Evolutionary conservation across 176 grass and related monocot genomes (phyloP), one percentile per base, ranked within the genome.

Genomic region (Oryza officinalis): DNA sequence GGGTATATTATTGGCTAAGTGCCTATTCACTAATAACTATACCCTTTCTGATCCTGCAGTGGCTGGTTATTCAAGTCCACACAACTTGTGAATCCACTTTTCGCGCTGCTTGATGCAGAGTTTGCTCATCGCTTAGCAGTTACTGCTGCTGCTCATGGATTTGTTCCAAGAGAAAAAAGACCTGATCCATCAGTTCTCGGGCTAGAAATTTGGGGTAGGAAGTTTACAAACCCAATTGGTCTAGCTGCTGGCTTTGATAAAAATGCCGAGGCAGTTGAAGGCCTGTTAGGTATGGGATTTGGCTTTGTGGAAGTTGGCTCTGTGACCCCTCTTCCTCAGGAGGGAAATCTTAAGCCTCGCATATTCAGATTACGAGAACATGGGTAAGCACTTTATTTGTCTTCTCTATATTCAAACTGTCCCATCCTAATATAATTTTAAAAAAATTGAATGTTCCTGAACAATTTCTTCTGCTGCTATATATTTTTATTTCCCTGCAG

Each of bases 241-340:
- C 86, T 99, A 74, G 96, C 96, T 64, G 96, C 96, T 79, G 96
- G 96, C 64, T 99, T 99, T 75, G 96, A 99, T 87, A 99, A 99
- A 89, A 92, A 99, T 84, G 96, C 93, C 7, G 86, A 96, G 88
- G 96, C 96, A 71, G 83, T 99, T 72, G 96, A 99, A 87, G 89
- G 91, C 69, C 80, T 99, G 35, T 64, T 96, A 72, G 96, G 96
- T 31, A 63, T 99, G 69, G 96, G 96, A 13, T 99, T 99, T 83
- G 96, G 96, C 41, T 99, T 96, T 91, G 91, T 99, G 41, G 96
- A 99, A 87, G 96, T 99, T 89, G 96, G 96, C 25, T 99, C 91
- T 60, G 96, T 96, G 69, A 99, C 96, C 49, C 96, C 96, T 37
- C 90, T 91, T 77, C 91, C 96, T 38, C 96, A 99, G 70, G 93